A percentile compares a stretch with the other conserved stretches of the same genome.
Evolutionary conservation across 345 rosid species (phyloP).

Genomic region (Lagerstroemia speciosa): DNA sequence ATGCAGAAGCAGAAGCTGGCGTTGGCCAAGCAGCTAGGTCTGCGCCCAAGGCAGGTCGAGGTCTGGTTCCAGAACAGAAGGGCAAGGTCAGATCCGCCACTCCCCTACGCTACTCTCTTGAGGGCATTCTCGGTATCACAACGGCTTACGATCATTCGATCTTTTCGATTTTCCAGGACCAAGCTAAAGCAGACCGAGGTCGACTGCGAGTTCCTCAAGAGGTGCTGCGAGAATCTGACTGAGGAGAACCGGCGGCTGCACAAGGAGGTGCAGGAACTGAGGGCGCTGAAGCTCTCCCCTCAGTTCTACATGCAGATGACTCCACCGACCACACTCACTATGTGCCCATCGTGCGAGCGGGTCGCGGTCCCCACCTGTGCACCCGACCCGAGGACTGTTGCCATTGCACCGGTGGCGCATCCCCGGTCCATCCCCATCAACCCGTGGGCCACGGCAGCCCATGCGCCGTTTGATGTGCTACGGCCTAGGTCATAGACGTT

Average conservation of each 20-base stretch:
- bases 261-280: conserved; percentile 83
- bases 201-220: conserved; percentile 83
- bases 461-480: not conserved
- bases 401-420: conserved; percentile 10
- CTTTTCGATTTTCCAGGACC: conserved; percentile 38
- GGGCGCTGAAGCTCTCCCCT: conserved; percentile 90
- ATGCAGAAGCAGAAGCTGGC: conserved; percentile 82
- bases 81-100: conserved; percentile 55
- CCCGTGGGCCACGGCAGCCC: conserved; percentile 35
- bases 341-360: conserved; percentile 99
- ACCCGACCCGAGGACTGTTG: not conserved
- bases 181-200: conserved; percentile 98
- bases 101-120: not conserved
- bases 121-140: not conserved
- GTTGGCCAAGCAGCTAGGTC: conserved; percentile 75
- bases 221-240: conserved; percentile 95
- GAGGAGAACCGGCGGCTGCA: conserved; percentile 94
- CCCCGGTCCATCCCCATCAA: conserved; percentile 37
- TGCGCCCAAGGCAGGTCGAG: conserved; percentile 87
- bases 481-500: conserved; percentile 6
- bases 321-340: conserved; percentile 97
- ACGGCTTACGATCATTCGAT: not conserved
- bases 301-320: conserved; percentile 97
- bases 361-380: conserved; percentile 55
- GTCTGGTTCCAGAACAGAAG: conserved; percentile 99